These are phyloP conservation scores for Sinapis alba DNA, from an alignment of 441 rosid species.

Conservation along the genomic window DNA sequence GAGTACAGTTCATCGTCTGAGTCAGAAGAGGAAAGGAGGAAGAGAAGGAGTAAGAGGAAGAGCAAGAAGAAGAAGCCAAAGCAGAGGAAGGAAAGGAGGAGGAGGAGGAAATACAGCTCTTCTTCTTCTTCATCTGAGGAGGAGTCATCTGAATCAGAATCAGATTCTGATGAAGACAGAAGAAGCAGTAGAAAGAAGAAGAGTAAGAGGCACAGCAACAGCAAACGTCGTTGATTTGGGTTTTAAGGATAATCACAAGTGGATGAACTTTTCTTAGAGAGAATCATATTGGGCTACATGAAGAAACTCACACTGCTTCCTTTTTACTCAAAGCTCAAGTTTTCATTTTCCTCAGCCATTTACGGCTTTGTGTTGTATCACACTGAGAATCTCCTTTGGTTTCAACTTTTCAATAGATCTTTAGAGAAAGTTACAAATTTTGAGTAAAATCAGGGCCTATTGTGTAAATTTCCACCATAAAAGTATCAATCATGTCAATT, in stretches of 20 bases:
- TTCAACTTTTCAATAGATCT: neutral
- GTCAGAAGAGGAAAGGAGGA: constrained; percentile 73
- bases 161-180: constrained; percentile 68
- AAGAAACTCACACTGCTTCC: constrained; percentile 6
- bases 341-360: neutral
- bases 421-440: neutral
- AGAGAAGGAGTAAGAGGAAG: constrained; percentile 62
- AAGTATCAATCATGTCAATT: neutral
- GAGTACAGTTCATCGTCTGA: constrained; percentile 70
- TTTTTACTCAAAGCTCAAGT: neutral
- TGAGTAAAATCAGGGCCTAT: neutral
- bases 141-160: constrained; percentile 67
- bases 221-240: constrained; percentile 53
- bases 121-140: constrained; percentile 85
- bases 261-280: neutral
- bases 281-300: constrained; percentile 17
- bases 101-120: constrained; percentile 60
- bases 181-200: constrained; percentile 64
- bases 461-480: neutral
- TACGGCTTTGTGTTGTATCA: constrained; percentile 24
- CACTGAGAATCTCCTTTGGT: neutral
- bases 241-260: constrained; percentile 1
- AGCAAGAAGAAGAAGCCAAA: constrained; percentile 66
- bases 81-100: constrained; percentile 50
- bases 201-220: constrained; percentile 60